A percentile compares a stretch with the other conserved stretches of the same genome.
Conservation (phyloP, 1,284 basidiomycete genomes). For the Hypsizygus ulmarius region DNA sequence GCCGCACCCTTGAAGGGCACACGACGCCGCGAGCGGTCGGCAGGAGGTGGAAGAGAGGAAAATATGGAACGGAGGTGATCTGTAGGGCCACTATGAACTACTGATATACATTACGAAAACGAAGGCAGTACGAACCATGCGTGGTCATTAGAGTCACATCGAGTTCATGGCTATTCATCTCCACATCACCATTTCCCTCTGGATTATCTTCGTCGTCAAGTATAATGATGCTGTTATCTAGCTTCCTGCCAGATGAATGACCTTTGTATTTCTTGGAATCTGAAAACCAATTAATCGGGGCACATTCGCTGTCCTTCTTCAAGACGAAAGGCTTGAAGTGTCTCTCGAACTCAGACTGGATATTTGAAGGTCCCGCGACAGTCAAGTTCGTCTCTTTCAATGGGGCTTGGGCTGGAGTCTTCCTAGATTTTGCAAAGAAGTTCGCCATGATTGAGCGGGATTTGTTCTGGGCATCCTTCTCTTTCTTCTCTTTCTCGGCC, state of each 20-base stretch:
- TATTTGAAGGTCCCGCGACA: slow-evolving; percentile 39
- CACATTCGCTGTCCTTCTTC: slow-evolving; percentile 69
- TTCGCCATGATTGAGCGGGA: slow-evolving; percentile 72
- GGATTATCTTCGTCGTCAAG: slow-evolving; percentile 47
- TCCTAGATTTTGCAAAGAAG: slow-evolving; percentile 67
- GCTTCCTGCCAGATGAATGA: slow-evolving; percentile 15
- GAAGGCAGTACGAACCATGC: slow-evolving; percentile 33
- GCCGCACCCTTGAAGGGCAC: slow-evolving; percentile 16
- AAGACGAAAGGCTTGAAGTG: slow-evolving; percentile 75
- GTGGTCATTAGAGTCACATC: slow-evolving; percentile 31
- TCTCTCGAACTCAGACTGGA: slow-evolving; percentile 64
- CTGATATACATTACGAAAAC: neutral
- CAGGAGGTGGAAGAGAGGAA: slow-evolving; percentile 32
- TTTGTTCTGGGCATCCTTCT: slow-evolving; percentile 63
- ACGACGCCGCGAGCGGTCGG: slow-evolving; percentile 19
- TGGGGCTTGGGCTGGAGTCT: slow-evolving; percentile 27
- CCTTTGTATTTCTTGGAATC: slow-evolving; percentile 29
- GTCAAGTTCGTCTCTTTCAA: slow-evolving; percentile 30
- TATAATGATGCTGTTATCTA: slow-evolving; percentile 48
- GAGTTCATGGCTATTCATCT: slow-evolving; percentile 25
- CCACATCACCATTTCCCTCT: slow-evolving; percentile 18
- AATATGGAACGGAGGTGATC: slow-evolving; percentile 44
- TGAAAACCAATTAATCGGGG: slow-evolving; percentile 69
- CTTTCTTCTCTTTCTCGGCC: slow-evolving; percentile 65
- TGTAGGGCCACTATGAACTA: slow-evolving; percentile 21